Conservation (phyloP, 805 yeast species). For the Torulaspora delbrueckii region DNA sequence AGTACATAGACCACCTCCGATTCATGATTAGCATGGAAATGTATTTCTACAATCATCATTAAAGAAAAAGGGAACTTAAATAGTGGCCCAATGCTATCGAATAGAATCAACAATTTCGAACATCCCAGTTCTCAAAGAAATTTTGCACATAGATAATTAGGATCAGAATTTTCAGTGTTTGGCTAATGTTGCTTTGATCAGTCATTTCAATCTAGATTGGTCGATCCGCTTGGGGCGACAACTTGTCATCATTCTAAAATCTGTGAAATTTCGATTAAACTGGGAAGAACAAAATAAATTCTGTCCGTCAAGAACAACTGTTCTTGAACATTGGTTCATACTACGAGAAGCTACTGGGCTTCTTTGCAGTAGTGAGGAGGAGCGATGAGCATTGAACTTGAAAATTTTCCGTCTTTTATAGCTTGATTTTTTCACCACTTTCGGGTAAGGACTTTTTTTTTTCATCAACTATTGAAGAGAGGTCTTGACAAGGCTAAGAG, state of each 20-base stretch:
- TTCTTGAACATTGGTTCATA: constrained; percentile 8
- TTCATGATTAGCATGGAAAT: constrained; percentile 39
- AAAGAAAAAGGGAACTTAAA: constrained; percentile 2
- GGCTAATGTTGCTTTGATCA: constrained; percentile 32
- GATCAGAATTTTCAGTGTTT: constrained; percentile 40
- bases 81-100: not conserved
- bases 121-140: not conserved
- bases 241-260: constrained; percentile 33
- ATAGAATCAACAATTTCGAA: not conserved
- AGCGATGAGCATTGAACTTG: not conserved
- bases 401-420: constrained; percentile 1
- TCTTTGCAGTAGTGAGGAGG: not conserved
- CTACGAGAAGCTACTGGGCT: not conserved
- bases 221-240: constrained; percentile 42
- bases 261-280: not conserved
- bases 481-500: not conserved
- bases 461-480: not conserved
- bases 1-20: not conserved
- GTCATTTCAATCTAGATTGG: constrained; percentile 26
- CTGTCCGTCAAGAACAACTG: constrained; percentile 23
- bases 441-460: constrained; percentile 5
- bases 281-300: constrained; percentile 1
- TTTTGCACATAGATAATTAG: constrained; percentile 5
- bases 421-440: not conserved
- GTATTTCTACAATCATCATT: constrained; percentile 13